Base-by-base conservation (phyloP, 192 early-diverging fungal genomes). In the Martensiomyces pterosporus region DNA sequence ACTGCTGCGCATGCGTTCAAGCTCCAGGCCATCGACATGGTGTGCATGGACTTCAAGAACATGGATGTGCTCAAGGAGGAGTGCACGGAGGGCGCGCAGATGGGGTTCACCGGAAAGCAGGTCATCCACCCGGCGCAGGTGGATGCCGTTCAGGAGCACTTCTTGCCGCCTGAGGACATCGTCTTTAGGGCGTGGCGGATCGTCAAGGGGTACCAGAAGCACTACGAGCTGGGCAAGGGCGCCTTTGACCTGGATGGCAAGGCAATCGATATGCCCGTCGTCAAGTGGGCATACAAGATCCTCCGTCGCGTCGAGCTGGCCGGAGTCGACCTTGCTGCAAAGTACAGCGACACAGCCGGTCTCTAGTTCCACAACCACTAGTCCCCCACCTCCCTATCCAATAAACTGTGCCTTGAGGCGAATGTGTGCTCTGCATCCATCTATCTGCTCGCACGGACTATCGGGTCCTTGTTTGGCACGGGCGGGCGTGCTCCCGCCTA, bases 61-160 rank as follows among this genome's bases (percentile, higher is more conserved):
- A 51, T 65, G 12, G 66, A 72, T 1, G 76, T 85, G 39, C 51
- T 91, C 67, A 63, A 52, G 16, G 91, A 91, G 42, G 94, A 97
- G 70, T 86, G 89, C 43, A 57, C 55, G 16, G 91, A 94, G 64
- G 94, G 89, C 2, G 80, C 85, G 8, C 78, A 85, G 46, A 92
- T 92, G 86, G 94, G 94, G 6, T 97, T 93, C 71, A 83, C 89
- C 14, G 94, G 94, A 39, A 97, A 97, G 75, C 94, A 97, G 65
- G 91, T 91, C 4, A 91, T 97, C 43, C 94, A 97, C 56, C 94
- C 94, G 34, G 72, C 75, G 7, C 94, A 97, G 58, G 74, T 94
- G 16, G 86, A 90, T 23, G 75, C 73, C 8, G 93, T 97, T 44
- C 91, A 97, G 47, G 50, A 67, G 21, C 58, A 50, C 21, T 97